Conservation (phyloP, 805 yeast genomes). For the Cyberlindnera nakhonratchasimensis region DNA sequence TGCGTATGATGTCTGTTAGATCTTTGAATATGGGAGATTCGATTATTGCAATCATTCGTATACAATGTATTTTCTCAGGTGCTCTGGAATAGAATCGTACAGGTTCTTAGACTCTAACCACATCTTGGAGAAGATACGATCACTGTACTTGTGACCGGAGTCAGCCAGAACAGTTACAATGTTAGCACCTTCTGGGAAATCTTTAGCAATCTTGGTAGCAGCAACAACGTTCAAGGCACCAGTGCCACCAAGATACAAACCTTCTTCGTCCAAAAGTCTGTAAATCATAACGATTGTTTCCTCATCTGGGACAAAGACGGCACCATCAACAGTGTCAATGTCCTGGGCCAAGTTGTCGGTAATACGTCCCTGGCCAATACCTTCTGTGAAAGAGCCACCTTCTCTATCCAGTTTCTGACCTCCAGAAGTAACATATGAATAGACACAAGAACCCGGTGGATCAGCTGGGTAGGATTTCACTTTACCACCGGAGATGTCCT, state of each 20-base stretch:
- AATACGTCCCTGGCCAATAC: conserved; percentile 93
- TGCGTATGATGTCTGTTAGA: too few species aligned
- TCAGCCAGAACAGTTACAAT: conserved; percentile 90
- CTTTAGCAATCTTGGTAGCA: conserved; percentile 71
- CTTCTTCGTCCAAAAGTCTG: conserved; percentile 82
- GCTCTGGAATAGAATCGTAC: conserved; percentile 62
- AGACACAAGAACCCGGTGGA: conserved; percentile 89
- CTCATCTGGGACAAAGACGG: conserved; percentile 73
- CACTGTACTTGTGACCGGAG: conserved; percentile 86
- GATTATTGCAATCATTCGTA: conserved; percentile 20
- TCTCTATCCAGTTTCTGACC: conserved; percentile 65
- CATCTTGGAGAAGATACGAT: conserved; percentile 67
- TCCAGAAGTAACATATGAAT: conserved; percentile 68
- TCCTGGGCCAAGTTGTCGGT: conserved; percentile 79
- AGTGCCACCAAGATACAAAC: conserved; percentile 87
- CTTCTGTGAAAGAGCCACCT: conserved; percentile 91
- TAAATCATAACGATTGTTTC: conserved; percentile 82
- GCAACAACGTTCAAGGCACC: conserved; percentile 89
- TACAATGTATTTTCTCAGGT: conserved; percentile 65
- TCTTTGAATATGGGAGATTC: too few species aligned
- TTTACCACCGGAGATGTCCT: conserved; percentile 58
- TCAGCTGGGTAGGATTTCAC: conserved; percentile 76
- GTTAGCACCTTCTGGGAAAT: conserved; percentile 72
- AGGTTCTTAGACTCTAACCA: conserved; percentile 76
- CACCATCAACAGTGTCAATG: conserved; percentile 72